These are phyloP conservation scores for Ophiostoma tasmaniense DNA, from an alignment of 2,329 filamentous ascomycete genomes.

Conservation along the genomic window DNA sequence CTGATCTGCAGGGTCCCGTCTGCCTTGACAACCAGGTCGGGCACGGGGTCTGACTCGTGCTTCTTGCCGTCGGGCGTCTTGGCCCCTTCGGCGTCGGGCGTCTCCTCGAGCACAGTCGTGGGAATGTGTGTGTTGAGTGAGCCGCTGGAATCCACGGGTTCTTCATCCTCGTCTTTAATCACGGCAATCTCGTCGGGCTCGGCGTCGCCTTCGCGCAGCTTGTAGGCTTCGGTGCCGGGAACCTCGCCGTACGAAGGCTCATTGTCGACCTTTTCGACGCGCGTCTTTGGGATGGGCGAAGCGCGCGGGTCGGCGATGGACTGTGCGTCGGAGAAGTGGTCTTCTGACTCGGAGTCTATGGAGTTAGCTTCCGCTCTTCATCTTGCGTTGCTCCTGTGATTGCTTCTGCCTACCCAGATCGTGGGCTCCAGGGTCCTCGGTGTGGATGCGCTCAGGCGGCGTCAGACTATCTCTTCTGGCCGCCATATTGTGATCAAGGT, in stretches of 20 bases:
- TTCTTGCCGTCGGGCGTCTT: constrained; percentile 38
- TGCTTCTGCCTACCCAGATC: constrained; percentile 42
- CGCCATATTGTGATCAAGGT: constrained; percentile 22
- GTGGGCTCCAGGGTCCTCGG: constrained; percentile 50
- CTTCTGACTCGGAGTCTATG: constrained; percentile 53
- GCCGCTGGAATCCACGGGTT: neutral
- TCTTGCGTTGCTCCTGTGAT: neutral
- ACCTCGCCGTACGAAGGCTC: constrained; percentile 53
- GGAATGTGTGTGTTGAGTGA: constrained; percentile 33
- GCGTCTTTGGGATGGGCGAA: constrained; percentile 50
- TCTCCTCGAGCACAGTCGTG: constrained; percentile 46
- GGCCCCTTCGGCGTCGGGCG: constrained; percentile 36
- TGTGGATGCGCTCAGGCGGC: constrained; percentile 34
- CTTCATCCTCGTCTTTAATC: constrained; percentile 27
- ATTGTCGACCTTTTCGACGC: constrained; percentile 51
- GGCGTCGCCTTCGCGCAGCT: constrained; percentile 48
- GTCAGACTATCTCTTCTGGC: constrained; percentile 32
- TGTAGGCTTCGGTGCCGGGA: constrained; percentile 51
- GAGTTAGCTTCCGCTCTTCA: constrained; percentile 12
- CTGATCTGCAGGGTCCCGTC: constrained; percentile 34
- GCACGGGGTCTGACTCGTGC: constrained; percentile 43
- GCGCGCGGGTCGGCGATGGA: constrained; percentile 36
- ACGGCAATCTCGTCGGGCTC: constrained; percentile 53
- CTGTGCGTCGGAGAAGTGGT: constrained; percentile 61
- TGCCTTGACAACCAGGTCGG: constrained; percentile 42